Base-by-base conservation (phyloP, 495 filamentous ascomycete species). In the Daldinia grandis region DNA sequence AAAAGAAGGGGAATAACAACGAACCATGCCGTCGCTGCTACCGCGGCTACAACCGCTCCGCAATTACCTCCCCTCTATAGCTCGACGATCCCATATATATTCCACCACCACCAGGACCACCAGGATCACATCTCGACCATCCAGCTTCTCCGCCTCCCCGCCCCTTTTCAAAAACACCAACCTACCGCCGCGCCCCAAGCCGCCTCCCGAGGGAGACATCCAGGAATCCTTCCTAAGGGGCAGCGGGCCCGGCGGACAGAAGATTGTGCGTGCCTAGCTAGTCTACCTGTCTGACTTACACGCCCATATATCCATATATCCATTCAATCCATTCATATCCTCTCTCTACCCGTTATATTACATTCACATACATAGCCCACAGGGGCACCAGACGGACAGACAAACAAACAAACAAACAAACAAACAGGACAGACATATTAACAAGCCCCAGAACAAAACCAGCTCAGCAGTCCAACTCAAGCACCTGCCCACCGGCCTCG, bases 221-320 rank as follows among this genome's bases (percentile, higher is more conserved):
- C 87, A 87, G 37, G 90, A 97, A 71, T 85, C 86, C 49, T 99
- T 95, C 81, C 86, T 99, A 27, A 97, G 94, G 76, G 95, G 95
- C 74, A 92, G 87, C 73, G 95, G 95, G 10, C 95, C 95, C 1
- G 95, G 95, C 51, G 95, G 95, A 0, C 95, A 99, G 79, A 98
- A 98, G 79, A 98, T 98, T 80, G 87, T 88, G 76, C 31, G 81
- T 35, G 42, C 17, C 17, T 24, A 10, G 17, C 42, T 24, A 19
- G 42, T 15, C 17, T 24, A 10, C 7, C 42, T 24, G 10, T n/a
- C 37, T 15, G 4, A 40, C 15, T 10, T 14, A 28, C 27, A 28
- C 5, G 6, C 27, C 5, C 27, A 28, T 6, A 28, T 28, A 7
- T 7, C 1, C 4, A 35, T 35, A 35, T 14, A 35, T 35, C n/a